Evolutionary conservation across 768 basidiomycete species (phyloP).

Genomic region (Psilocybe cubensis): DNA sequence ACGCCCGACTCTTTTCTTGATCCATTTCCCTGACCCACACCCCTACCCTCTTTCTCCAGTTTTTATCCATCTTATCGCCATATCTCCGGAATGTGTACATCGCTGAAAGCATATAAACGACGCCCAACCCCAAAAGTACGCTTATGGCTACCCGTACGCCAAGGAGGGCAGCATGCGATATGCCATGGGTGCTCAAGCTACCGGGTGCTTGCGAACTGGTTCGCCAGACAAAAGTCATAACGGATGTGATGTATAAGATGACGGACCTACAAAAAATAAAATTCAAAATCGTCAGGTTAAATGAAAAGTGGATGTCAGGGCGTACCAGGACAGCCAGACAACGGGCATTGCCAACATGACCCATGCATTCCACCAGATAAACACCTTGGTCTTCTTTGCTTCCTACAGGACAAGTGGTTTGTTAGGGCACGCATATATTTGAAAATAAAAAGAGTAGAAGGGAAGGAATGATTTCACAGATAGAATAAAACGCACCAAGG

Average conservation of each 20-base stretch:
- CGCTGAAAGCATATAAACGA: slow-evolving; percentile 55
- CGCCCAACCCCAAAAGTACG: slow-evolving; percentile 46
- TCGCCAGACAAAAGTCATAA: slow-evolving; percentile 64
- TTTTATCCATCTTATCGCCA: slow-evolving; percentile 41
- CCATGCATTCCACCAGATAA: slow-evolving; percentile 62
- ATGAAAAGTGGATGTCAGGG: background rate
- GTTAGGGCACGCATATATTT: background rate
- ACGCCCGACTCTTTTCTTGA: background rate
- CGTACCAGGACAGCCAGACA: slow-evolving; percentile 62
- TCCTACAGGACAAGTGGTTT: too few relatives aligned
- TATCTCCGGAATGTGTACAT: slow-evolving; percentile 58
- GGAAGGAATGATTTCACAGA: background rate
- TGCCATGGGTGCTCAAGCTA: background rate
- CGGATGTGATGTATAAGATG: slow-evolving; percentile 52
- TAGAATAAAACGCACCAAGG: slow-evolving; percentile 42
- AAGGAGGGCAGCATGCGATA: slow-evolving; percentile 9
- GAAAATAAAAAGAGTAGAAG: background rate
- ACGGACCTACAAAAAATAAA: slow-evolving; percentile 51
- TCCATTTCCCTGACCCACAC: slow-evolving; percentile 13
- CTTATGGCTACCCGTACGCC: slow-evolving; percentile 49
- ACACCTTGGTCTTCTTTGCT: slow-evolving; percentile 37
- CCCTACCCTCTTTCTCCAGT: slow-evolving; percentile 25
- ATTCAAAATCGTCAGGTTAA: background rate
- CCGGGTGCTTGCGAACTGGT: slow-evolving; percentile 30
- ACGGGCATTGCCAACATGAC: slow-evolving; percentile 63